phyloP scores from a whole-genome alignment of 2,329 filamentous ascomycete species.

The Colletotrichum echinochloae region DNA sequence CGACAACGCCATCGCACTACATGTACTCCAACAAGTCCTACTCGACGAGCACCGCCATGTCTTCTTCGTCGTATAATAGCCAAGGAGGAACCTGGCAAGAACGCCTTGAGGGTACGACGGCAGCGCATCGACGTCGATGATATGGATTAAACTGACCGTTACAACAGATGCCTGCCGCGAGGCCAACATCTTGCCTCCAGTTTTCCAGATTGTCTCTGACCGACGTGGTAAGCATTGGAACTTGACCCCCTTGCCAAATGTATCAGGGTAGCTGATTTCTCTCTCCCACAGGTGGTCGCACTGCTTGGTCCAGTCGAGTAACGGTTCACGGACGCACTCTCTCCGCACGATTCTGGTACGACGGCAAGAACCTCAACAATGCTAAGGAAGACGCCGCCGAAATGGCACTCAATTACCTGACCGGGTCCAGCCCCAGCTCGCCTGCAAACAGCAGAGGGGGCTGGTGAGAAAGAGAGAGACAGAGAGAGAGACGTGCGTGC shows the following conservation, averaged over 20 bases:
- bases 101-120: constrained; percentile 63
- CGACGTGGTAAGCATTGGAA: constrained; percentile 70
- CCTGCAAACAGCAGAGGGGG: constrained; percentile 48
- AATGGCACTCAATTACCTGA: constrained; percentile 74
- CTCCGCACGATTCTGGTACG: constrained; percentile 89
- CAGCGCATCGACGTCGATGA: constrained; percentile 22
- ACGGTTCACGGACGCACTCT: constrained; percentile 74
- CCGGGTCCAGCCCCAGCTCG: constrained; percentile 55
- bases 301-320: constrained; percentile 88
- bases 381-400: constrained; percentile 93
- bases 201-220: constrained; percentile 80
- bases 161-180: constrained; percentile 68
- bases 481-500: constrained; percentile 2
- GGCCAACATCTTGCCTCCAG: constrained; percentile 64
- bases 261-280: constrained; percentile 16
- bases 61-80: constrained; percentile 37
- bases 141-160: constrained; percentile 31
- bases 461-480: constrained; percentile 28
- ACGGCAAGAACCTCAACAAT: constrained; percentile 88
- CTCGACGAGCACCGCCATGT: constrained; percentile 36
- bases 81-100: constrained; percentile 62
- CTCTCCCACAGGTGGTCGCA: constrained; percentile 79
- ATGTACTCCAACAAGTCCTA: constrained; percentile 39
- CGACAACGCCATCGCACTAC: constrained; percentile 20
- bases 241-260: background rate